phyloP scores from a whole-genome alignment of 306 rosid genomes.

The Senna tora region DNA sequence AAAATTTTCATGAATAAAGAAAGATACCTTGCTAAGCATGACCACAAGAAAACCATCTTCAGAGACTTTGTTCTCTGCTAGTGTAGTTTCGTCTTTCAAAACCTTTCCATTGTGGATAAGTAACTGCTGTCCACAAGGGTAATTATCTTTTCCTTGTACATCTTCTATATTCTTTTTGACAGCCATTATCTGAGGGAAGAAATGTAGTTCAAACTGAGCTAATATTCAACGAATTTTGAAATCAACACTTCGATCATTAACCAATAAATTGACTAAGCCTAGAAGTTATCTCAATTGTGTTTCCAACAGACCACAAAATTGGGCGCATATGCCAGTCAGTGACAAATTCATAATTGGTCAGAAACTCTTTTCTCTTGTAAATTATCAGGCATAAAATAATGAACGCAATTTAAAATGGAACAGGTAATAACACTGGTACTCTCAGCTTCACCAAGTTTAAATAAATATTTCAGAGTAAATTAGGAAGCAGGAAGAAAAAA shows the following conservation, averaged over 20 bases:
- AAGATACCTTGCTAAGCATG: constrained; percentile 90
- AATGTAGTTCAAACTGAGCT: constrained; percentile 2
- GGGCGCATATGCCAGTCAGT: background rate
- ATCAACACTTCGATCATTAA: background rate
- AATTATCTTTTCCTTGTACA: constrained; percentile 84
- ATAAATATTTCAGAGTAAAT: background rate
- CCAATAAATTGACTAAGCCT: background rate
- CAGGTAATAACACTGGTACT: background rate
- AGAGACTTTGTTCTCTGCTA: constrained; percentile 74
- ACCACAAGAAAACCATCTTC: constrained; percentile 93
- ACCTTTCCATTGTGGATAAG: constrained; percentile 87
- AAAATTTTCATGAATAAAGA: background rate
- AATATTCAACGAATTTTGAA: background rate
- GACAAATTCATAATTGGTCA: background rate
- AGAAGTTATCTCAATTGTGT: background rate
- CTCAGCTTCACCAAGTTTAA: background rate
- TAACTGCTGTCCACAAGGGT: constrained; percentile 94
- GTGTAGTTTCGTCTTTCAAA: constrained; percentile 89
- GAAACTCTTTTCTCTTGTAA: background rate
- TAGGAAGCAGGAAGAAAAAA: constrained; percentile 1
- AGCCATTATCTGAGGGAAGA: constrained; percentile 74
- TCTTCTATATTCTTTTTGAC: constrained; percentile 95
- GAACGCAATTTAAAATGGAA: background rate
- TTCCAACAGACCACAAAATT: background rate
- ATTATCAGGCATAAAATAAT: background rate